phyloP scores from a whole-genome alignment of 163 green algal species.

The Chlorella variabilis region DNA sequence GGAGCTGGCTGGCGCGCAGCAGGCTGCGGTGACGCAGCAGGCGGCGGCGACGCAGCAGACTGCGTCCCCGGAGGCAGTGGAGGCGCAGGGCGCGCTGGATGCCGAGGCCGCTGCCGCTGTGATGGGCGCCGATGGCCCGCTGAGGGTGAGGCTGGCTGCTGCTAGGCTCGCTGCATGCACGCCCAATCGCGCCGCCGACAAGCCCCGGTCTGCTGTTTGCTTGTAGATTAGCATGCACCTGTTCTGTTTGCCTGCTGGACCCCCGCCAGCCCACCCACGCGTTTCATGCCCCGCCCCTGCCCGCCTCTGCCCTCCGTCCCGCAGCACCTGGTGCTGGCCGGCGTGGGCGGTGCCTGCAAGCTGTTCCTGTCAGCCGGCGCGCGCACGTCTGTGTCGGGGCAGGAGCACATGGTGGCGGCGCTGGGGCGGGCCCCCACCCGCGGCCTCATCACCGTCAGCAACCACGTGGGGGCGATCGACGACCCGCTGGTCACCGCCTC shows the following conservation, averaged over 20 bases:
- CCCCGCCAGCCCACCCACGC: background rate
- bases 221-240: no score
- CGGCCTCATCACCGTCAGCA: slow-evolving; percentile 86
- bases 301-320: background rate
- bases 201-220: no score
- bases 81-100: background rate
- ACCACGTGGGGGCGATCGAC: slow-evolving; percentile 89
- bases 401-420: slow-evolving; percentile 27
- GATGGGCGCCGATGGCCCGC: slow-evolving; percentile 8
- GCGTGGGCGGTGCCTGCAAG: slow-evolving; percentile 37
- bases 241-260: no score
- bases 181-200: no score
- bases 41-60: no score
- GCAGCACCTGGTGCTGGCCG: slow-evolving; percentile 42
- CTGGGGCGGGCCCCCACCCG: slow-evolving; percentile 35
- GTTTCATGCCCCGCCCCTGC: no score
- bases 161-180: no score
- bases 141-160: slow-evolving; percentile 30
- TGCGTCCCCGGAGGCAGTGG: no score
- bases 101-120: background rate
- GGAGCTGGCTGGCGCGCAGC: background rate
- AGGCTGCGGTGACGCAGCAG: background rate
- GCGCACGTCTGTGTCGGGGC: slow-evolving; percentile 21
- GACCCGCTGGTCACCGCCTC: slow-evolving; percentile 82
- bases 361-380: slow-evolving; percentile 39